Conservation (phyloP, 495 filamentous ascomycete genomes). For the Penicillium daleae region DNA sequence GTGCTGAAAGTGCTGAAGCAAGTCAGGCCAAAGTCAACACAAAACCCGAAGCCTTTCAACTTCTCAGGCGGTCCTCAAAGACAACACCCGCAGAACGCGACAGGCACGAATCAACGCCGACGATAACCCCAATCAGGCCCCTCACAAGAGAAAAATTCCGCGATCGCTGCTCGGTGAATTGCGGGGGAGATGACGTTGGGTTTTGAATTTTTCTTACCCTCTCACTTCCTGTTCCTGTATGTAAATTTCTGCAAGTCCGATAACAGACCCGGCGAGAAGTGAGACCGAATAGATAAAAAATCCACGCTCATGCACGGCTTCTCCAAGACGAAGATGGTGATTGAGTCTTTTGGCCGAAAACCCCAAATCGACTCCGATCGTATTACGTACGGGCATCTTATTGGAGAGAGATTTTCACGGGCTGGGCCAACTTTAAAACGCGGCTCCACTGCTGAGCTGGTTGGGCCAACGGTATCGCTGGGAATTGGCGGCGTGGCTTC, state of each 20-base stretch:
- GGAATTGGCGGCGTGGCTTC: conserved; percentile 4
- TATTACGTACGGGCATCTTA: conserved; percentile 30
- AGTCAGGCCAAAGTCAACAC: background rate
- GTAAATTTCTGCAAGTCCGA: background rate
- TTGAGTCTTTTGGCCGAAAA: conserved; percentile 33
- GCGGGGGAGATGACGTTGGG: conserved; percentile 26
- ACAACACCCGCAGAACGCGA: background rate
- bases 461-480: conserved; percentile 6
- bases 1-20: background rate
- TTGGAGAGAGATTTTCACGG: conserved; percentile 28
- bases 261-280: background rate
- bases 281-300: conserved; percentile 2
- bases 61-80: background rate
- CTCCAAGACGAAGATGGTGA: conserved; percentile 19
- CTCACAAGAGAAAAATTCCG: conserved; percentile 7
- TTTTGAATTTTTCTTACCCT: conserved; percentile 17
- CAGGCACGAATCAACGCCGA: background rate
- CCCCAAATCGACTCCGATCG: conserved; percentile 29
- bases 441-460: conserved; percentile 4
- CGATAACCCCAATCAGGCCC: conserved; percentile 15
- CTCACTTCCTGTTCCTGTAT: background rate
- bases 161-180: conserved; percentile 8
- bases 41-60: background rate
- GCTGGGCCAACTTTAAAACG: conserved; percentile 22
- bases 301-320: background rate